Evolutionary conservation across 257 asterid species (phyloP), one percentile per base, ranked within the genome.

Genomic region (Plantago elongata): DNA sequence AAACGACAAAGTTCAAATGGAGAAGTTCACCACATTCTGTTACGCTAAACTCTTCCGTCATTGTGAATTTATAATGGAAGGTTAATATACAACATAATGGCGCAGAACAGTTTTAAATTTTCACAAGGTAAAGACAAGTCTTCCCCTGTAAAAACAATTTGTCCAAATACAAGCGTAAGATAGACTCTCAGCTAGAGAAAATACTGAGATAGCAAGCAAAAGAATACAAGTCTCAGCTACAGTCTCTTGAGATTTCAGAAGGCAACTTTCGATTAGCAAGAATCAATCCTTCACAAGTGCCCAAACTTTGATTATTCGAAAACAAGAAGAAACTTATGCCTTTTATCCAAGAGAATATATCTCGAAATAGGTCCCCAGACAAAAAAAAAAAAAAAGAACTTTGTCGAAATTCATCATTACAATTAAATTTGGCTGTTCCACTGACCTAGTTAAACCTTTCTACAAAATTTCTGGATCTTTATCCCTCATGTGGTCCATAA

Each of bases 401-500:
- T 54, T 15, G 12, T 52, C 42, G 9, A 34, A 1, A 34, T 34
- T 34, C 3, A 34, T 34, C 40, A 34, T 34, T 34, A 34, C 40
- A 34, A 34, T 34, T 34, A 34, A 34, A 4, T 34, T 34, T 34
- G 27, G 27, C 2, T 22, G 27, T 22, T 22, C 27, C 2, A 22
- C 27, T 22, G 27, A 22, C 40, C 40, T 34, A 34, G 40, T 34
- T 34, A 34, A 7, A 34, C 40, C 40, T 34, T 34, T 34, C 40
- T 34, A 34, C 40, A 34, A 4, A 34, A 34, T 34, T 2, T 52
- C 27, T 22, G 17, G 40, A 57, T 57, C 50, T 14, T 18, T 46
- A 60, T 43, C 67, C 45, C 61, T 65, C 34, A 47, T 3, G 44
- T 13, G 13, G 61, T 57, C 61, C 46, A 57, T 29, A 30, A 29